Base-by-base conservation (phyloP, 73 alveolate species). In the Chromera velia region DNA sequence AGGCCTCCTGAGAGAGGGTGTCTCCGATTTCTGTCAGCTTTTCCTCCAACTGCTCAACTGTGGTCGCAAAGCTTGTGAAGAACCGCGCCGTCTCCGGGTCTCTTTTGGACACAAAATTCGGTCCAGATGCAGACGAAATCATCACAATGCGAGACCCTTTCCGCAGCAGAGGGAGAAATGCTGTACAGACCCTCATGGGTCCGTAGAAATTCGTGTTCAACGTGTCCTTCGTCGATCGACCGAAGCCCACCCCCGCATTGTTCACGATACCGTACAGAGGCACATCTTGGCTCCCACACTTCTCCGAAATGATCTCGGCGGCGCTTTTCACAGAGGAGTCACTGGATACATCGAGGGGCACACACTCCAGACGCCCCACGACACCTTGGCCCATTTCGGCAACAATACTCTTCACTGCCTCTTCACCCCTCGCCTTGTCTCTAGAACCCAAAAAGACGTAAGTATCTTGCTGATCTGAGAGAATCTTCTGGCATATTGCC, bases 51-150 rank as follows among this genome's bases (percentile, higher is more conserved):
- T 65, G 49, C 0, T 22, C 32, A 29, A 0, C 27, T 31, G 32
- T 4, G 47, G 63, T 34, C 33, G 10, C 83, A 17, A 68, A 75
- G 48, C 30, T 34, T 13, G 75, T 75, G 32, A 75, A 69, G 70
- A 75, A 46, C 55, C 33, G 68, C 9, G 75, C 26, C 48, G 62
- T 75, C 28, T 69, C 83, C 4, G 69, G 68, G 22, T 67, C 32
- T 0, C 67, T n/a, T 10, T 69, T 40, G 4, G 75, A 22, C 31
- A 32, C 47, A 69, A 64, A 75, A 32, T 64, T 75, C 33, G 83
- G 83, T 26, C 83, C 83, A 1, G 83, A 75, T 0, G 83, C 83
- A 1, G 83, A 75, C 33, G 83, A 74, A 24, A 75, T 75, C 69
- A 64, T 75, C 75, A 64, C 83, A 17, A 75, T 64, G 32, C 83